These are phyloP conservation scores for Dichotomocladium elegans DNA, from an alignment of 371 early-diverging fungal species.

Conservation along the genomic window DNA sequence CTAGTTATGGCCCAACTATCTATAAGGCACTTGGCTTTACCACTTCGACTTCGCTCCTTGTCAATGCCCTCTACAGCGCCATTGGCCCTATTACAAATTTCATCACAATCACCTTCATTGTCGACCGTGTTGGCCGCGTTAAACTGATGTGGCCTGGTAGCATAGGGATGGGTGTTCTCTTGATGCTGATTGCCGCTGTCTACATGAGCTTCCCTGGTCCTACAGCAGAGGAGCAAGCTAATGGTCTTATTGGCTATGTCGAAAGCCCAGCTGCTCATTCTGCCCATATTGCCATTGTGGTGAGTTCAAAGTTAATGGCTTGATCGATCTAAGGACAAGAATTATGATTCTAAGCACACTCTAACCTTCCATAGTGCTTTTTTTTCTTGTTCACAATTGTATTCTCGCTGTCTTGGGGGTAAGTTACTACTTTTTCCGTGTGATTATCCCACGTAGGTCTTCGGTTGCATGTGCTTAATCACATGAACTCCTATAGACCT, in stretches of 20 bases:
- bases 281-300: conserved; percentile 32
- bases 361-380: conserved; percentile 1
- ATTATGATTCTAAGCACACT: not conserved
- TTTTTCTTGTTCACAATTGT: conserved; percentile 11
- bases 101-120: conserved; percentile 29
- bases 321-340: too few relatives aligned
- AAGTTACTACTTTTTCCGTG: too few relatives aligned
- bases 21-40: conserved; percentile 59
- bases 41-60: conserved; percentile 6
- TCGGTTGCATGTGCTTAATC: too few relatives aligned
- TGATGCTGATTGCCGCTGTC: conserved; percentile 11
- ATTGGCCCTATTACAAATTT: conserved; percentile 37
- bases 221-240: conserved; percentile 11
- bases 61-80: conserved; percentile 17
- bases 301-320: conserved; percentile 6
- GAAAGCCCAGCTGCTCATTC: conserved; percentile 4
- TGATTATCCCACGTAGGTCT: not conserved
- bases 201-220: conserved; percentile 10
- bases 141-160: conserved; percentile 22
- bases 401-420: conserved; percentile 36
- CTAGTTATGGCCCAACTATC: conserved; percentile 36
- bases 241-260: conserved; percentile 14
- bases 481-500: too few relatives aligned
- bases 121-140: conserved; percentile 27
- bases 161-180: conserved; percentile 17